Evolutionary conservation across 768 basidiomycete genomes (phyloP).

Genomic region (Boletus edulis): DNA sequence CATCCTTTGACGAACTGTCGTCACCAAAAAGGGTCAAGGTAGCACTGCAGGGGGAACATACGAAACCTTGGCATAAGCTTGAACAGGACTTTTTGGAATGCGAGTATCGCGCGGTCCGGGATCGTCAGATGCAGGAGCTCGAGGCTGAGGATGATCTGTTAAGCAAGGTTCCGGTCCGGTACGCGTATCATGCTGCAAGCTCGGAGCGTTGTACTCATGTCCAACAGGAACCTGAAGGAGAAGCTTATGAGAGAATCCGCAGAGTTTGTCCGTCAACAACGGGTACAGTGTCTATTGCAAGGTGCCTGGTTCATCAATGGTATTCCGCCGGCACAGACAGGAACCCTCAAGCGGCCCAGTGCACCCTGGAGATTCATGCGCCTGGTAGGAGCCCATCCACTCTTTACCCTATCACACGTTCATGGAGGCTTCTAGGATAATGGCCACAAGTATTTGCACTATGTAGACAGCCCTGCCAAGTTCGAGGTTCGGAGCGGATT

Average conservation of each 20-base stretch:
- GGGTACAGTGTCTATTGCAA: conserved; percentile 83
- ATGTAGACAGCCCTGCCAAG: conserved; percentile 77
- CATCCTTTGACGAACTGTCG: conserved; percentile 6
- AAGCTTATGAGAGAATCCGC: conserved; percentile 88
- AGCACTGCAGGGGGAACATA: conserved; percentile 71
- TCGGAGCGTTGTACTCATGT: conserved; percentile 4
- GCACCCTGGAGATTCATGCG: conserved; percentile 87
- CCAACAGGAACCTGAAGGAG: conserved; percentile 71
- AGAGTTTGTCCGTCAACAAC: conserved; percentile 85
- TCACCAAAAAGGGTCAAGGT: conserved; percentile 59
- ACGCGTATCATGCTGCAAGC: conserved; percentile 20
- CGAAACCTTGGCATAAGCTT: conserved; percentile 79
- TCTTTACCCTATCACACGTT: neutral
- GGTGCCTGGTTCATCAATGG: conserved; percentile 94
- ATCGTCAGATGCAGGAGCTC: conserved; percentile 87
- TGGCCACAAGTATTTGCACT: conserved; percentile 78
- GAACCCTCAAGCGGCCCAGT: conserved; percentile 49
- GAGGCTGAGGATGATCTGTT: conserved; percentile 86
- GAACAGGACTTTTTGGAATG: conserved; percentile 77
- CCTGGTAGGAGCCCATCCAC: conserved; percentile 47
- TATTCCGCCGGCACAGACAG: conserved; percentile 46
- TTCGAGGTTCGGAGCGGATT: conserved; percentile 76
- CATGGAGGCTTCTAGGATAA: conserved; percentile 54
- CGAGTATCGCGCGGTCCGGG: conserved; percentile 83
- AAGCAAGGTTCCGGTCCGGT: conserved; percentile 86